Evolutionary conservation across 2,329 filamentous ascomycete genomes (phyloP), one percentile per base, ranked within the genome.

Genomic region (Penicillium sp.): DNA sequence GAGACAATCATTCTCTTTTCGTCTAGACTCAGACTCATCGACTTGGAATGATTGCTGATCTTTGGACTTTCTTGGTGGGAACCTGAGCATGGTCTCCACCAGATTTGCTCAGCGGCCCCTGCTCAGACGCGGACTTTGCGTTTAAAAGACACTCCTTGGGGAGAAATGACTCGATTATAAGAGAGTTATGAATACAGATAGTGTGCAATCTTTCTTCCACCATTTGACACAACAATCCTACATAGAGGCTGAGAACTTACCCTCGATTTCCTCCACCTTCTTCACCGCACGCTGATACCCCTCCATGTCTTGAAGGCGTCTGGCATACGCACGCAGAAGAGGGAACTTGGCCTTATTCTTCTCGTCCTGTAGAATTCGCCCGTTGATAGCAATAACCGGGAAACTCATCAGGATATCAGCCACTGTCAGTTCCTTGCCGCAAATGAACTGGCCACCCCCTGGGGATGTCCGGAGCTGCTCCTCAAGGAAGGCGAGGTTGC

Each of bases 371-470:
- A 74, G 51, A 5, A 71, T 46, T 2, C 67, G 63, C 4, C 57
- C 54, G n/a, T 51, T 62, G 14, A 68, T 68, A 29, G 71, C 71
- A 41, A 72, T 69, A 1, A 77, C 48, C 0, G 74, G 72, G 52
- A 75, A 76, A 46, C 72, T 73, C 61, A 77, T 67, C 59, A 77
- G 59, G 22, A 77, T 75, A 51, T 77, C 75, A 2, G 73, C 73
- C 0, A 70, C 73, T 0, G 70, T 73, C 45, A 77, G 51, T 10
- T 71, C 60, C 27, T 64, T 63, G 6, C 75, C 75, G 49, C 75
- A 77, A 5, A 77, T 59, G 49, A 63, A 76, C 1, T 62, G 56
- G 1, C 66, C 66, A 18, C 65, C 64, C 0, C 60, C 65, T 0
- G 75, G 74, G 0, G 72, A 67, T 10, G 72, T 69, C 41, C 68